These are phyloP conservation scores for Neurospora sp. DNA, from an alignment of 2,329 filamentous ascomycete species.

Conservation along the genomic window DNA sequence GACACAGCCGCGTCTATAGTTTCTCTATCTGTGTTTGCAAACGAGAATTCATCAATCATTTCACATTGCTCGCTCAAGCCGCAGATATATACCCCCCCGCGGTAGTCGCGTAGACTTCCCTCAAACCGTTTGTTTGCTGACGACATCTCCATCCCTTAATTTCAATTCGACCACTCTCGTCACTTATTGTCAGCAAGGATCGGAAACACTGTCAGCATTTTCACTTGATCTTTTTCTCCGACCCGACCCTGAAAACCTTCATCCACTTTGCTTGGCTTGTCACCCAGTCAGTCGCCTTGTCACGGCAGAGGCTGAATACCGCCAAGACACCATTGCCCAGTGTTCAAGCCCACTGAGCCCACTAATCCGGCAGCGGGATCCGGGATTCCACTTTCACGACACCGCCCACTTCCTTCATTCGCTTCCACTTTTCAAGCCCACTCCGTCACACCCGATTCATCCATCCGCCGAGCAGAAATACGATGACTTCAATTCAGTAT, in stretches of 20 bases:
- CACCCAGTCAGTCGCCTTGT: neutral
- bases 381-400: neutral
- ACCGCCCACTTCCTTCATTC: neutral
- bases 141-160: neutral
- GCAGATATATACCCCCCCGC: neutral
- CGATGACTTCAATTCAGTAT: neutral
- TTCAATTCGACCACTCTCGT: neutral
- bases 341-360: neutral
- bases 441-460: neutral
- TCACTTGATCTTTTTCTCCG: neutral
- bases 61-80: neutral
- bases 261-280: neutral
- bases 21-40: neutral
- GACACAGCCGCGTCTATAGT: neutral
- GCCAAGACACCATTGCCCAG: neutral
- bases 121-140: neutral
- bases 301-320: neutral
- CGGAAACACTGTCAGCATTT: neutral
- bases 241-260: too few species aligned
- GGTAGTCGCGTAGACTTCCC: neutral
- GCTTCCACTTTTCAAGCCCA: neutral
- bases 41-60: neutral
- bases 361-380: neutral
- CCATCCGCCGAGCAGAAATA: neutral
- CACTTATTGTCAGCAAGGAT: neutral